Evolutionary conservation across 139 green algal species (phyloP), one percentile per base, ranked within the genome.

Genomic region (Nannochloris sp.): DNA sequence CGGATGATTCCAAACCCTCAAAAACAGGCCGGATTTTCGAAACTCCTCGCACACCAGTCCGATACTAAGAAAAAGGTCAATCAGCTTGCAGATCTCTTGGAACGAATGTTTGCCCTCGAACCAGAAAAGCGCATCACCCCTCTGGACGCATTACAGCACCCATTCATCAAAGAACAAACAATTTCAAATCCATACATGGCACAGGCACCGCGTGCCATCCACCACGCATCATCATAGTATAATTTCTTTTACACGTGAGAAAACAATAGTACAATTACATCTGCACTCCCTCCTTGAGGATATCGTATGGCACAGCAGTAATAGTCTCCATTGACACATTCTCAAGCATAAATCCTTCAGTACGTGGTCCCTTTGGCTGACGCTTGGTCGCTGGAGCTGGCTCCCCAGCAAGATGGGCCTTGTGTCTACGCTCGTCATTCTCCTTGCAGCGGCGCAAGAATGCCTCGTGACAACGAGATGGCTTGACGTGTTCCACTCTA

Each of bases 241-340:
- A 28, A 31, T 36, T 36, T 36, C 25, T 59, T 59, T 33, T 59
- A 37, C 50, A 37, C 25, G 20, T 59, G 28, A n/a, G 28, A 33
- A 20, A n/a, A 59, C 50, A 17, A 30, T n/a, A 59, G n/a, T 53
- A 53, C 17, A 59, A n/a, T 59, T 36, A 59, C 25, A 25, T 69
- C 49, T 64, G 36, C 28, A 70, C 28, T 25, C 63, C 63, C 49
- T 70, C 63, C 63, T 70, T 95, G 70, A 96, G 73, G 66, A 98
- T 95, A 82, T 98, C 92, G 84, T 98, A 98, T 25, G 92, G 92
- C 74, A 98, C 93, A 59, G 92, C 73, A 10, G 93, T 96, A 67
- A 99, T 90, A 26, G 88, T 96, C 76, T 96, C 76, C 62, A 89
- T 71, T 62, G 74, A 79, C 40, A 83, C 79, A 59, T 88, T 84